A percentile compares a stretch with the other conserved stretches of the same genome.
Evolutionary conservation across 495 filamentous ascomycete species (phyloP).

Genomic region (Penicillium cataractarum): DNA sequence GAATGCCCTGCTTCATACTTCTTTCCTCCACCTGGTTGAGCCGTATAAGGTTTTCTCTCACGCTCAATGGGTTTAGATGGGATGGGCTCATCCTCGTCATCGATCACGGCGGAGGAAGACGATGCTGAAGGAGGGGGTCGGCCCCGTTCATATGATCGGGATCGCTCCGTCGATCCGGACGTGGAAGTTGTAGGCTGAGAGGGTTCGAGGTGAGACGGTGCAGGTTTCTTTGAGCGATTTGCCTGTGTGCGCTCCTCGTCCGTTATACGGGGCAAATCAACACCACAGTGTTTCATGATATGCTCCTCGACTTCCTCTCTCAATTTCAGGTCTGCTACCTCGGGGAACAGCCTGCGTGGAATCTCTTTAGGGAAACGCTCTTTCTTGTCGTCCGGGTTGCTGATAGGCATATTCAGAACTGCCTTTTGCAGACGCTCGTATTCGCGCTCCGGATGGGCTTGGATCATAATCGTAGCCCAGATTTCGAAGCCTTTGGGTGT

Average conservation of each 20-base stretch:
- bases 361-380: slow-evolving; percentile 83
- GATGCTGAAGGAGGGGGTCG: slow-evolving; percentile 49
- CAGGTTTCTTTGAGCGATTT: slow-evolving; percentile 21
- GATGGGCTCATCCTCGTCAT: slow-evolving; percentile 48
- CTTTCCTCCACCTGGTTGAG: slow-evolving; percentile 59
- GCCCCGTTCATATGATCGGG: slow-evolving; percentile 52
- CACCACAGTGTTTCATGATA: slow-evolving; percentile 51
- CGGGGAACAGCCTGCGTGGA: slow-evolving; percentile 72
- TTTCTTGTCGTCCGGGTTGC: slow-evolving; percentile 68
- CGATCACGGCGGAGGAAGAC: slow-evolving; percentile 43
- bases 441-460: slow-evolving; percentile 78
- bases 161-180: slow-evolving; percentile 23
- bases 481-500: slow-evolving; percentile 78
- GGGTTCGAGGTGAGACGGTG: slow-evolving; percentile 9
- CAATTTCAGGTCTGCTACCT: slow-evolving; percentile 37
- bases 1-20: slow-evolving; percentile 43
- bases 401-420: slow-evolving; percentile 74
- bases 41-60: slow-evolving; percentile 63
- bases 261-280: slow-evolving; percentile 50
- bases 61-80: slow-evolving; percentile 58
- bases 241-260: slow-evolving; percentile 42
- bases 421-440: slow-evolving; percentile 73
- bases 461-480: slow-evolving; percentile 77
- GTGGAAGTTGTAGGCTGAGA: background rate
- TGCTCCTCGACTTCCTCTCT: slow-evolving; percentile 48